These are phyloP conservation scores for Austroboletus festivus DNA, from an alignment of 768 basidiomycete genomes.

Conservation along the genomic window DNA sequence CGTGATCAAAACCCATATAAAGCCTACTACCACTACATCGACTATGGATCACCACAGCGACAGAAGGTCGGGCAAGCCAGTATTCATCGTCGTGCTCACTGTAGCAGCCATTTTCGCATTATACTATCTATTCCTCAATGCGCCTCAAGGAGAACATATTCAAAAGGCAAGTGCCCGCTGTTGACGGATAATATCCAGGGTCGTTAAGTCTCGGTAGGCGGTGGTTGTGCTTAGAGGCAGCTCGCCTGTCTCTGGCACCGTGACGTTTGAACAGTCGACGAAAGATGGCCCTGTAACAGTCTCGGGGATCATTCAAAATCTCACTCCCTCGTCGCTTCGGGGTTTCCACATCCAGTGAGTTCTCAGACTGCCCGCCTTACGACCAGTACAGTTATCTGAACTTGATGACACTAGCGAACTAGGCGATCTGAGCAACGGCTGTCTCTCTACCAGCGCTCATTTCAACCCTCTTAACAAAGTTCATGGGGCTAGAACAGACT, in stretches of 20 bases:
- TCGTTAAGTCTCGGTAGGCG: conserved; percentile 36
- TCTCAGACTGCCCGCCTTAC: background rate
- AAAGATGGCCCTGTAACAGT: conserved; percentile 53
- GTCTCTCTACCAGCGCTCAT: conserved; percentile 67
- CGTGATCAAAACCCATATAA: too few species aligned
- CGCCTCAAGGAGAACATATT: conserved; percentile 14
- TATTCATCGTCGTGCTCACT: conserved; percentile 15
- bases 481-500: conserved; percentile 62
- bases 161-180: conserved; percentile 18
- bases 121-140: conserved; percentile 20
- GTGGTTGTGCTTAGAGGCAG: conserved; percentile 61
- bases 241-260: conserved; percentile 57
- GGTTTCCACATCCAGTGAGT: conserved; percentile 84
- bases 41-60: conserved; percentile 22
- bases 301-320: conserved; percentile 57
- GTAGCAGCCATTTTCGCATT: conserved; percentile 15
- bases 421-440: conserved; percentile 68
- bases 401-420: conserved; percentile 22
- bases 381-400: conserved; percentile 18
- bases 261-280: conserved; percentile 59
- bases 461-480: conserved; percentile 68
- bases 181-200: background rate
- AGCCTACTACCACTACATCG: too few species aligned
- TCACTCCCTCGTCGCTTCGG: conserved; percentile 54
- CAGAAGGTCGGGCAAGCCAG: conserved; percentile 20